Conservation (phyloP, 257 asterid species). For the Nicotiana benthamiana region DNA sequence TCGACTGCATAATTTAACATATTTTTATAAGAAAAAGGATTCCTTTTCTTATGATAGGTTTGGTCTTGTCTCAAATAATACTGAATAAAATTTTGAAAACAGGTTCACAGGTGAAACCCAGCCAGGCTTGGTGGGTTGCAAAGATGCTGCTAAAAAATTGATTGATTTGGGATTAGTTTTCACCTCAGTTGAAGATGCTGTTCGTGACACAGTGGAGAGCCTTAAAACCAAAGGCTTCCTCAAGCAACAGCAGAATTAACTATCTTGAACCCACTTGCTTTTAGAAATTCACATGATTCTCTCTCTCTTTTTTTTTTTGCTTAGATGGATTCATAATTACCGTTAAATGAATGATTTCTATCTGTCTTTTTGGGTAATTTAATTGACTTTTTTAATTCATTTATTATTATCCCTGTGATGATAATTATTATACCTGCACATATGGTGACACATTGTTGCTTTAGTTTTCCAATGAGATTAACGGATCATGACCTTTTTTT, state of each 20-base stretch:
- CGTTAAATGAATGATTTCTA: slow-evolving; percentile 1
- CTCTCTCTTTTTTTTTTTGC: background rate
- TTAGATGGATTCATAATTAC: slow-evolving; percentile 25
- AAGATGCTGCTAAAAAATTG: slow-evolving; percentile 78
- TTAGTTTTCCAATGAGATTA: slow-evolving; percentile 2
- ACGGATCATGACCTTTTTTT: background rate
- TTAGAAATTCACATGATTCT: slow-evolving; percentile 8
- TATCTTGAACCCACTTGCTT: slow-evolving; percentile 6
- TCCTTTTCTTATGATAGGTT: background rate
- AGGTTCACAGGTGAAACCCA: slow-evolving; percentile 80
- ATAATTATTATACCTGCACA: background rate
- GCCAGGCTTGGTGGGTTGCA: slow-evolving; percentile 62
- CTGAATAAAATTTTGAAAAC: slow-evolving; percentile 13
- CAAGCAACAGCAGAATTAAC: background rate
- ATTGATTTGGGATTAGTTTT: slow-evolving; percentile 67
- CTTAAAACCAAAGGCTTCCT: slow-evolving; percentile 42
- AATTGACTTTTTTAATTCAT: background rate
- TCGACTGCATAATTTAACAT: background rate
- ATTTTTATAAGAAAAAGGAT: background rate
- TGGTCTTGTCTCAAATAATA: background rate
- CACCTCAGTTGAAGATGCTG: slow-evolving; percentile 74
- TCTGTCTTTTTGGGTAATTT: background rate
- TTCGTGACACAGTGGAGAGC: slow-evolving; percentile 62
- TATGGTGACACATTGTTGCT: background rate
- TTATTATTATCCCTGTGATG: background rate